Evolutionary conservation across 2,329 filamentous ascomycete genomes (phyloP), one percentile per base, ranked within the genome.

Genomic region (Tolypocladium sp.): DNA sequence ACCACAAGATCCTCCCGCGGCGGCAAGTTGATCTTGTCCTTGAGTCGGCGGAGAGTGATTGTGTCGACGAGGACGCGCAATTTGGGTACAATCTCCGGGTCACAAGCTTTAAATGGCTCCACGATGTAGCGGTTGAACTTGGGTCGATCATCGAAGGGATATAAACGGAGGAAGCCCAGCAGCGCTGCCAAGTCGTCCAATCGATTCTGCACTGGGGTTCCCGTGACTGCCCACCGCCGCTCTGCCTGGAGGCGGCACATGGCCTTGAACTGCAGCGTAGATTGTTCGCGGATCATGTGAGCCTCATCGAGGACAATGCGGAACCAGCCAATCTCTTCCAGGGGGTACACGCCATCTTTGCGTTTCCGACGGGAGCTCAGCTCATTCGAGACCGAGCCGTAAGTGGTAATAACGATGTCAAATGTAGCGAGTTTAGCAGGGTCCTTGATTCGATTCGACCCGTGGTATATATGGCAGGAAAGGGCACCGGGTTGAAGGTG

Each of bases 201-300:
- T 4, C 90, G 87, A 69, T 99, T 99, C 73, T 97, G 93, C 10
- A 97, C 90, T 0, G 92, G 94, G 0, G 94, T 97, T 58, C 93
- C 94, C 0, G 94, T 97, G n/a, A 97, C 91, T 3, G 92, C 93
- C 94, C 94, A 99, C 40, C 92, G 87, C 38, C 92, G 85, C 68
- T 90, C 83, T 2, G 92, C 90, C 61, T 89, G 82, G 3, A 97
- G 78, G 25, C 85, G 83, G 63, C 91, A 92, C 25, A 94, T 90
- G 3, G 91, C 90, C 70, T 92, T 91, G 58, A 92, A 95, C 65
- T 93, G 89, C 46, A 89, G 78, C 0, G 92, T 93, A 4, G 80
- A 83, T 63, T 90, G 88, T 66, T 95, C 93, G 33, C 94, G 90
- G 64, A 99, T 97, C 73, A 90, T 90, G 71, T 99, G 94, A 0